Evolutionary conservation across 352 stramenopile species (phyloP), one percentile per base, ranked within the genome.

Genomic region (Pythium scleroteichum): DNA sequence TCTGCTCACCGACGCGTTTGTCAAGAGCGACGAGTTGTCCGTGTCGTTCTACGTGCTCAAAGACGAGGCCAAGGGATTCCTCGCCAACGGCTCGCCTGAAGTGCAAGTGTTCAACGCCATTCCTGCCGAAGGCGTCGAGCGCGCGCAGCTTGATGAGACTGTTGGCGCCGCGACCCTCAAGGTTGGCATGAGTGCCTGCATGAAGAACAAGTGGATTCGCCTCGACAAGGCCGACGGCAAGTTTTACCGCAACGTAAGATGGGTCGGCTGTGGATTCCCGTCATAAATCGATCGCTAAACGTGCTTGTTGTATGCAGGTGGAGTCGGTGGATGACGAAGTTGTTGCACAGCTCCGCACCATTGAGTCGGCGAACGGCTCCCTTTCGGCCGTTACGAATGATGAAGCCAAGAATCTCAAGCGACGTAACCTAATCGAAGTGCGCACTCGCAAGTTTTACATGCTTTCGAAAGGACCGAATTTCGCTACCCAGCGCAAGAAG

Each of bases 151-250:
- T 24, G 82, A 98, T 64, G 59, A 71, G 19, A 72, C 72, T 2
- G 85, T 99, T 4, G 85, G 88, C 24, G 87, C 92, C 20, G 73
- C 92, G 22, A 82, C 87, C 13, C 85, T 94, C 64, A 99, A 99
- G 70, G 93, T 99, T 69, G 97, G 96, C 12, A 93, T 98, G 68
- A 94, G 93, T 56, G 96, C 92, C 64, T 98, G 90, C 73, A 98
- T 99, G 92, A 98, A 99, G 79, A 98, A 98, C 78, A 98, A 97
- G 68, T 99, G 96, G 96, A 90, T 98, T 54, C 90, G 92, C 52
- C 90, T 98, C 58, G 90, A 98, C 75, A 95, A 96, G 64, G 79
- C 82, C 24, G 78, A 81, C n/a, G 83, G 79, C 20, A 94, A 96
- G 65, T 78, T 98, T 49, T 89, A 87, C 68, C 84, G 84, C 74